phyloP scores from a whole-genome alignment of 257 asterid species.

The Capsicum baccatum region DNA sequence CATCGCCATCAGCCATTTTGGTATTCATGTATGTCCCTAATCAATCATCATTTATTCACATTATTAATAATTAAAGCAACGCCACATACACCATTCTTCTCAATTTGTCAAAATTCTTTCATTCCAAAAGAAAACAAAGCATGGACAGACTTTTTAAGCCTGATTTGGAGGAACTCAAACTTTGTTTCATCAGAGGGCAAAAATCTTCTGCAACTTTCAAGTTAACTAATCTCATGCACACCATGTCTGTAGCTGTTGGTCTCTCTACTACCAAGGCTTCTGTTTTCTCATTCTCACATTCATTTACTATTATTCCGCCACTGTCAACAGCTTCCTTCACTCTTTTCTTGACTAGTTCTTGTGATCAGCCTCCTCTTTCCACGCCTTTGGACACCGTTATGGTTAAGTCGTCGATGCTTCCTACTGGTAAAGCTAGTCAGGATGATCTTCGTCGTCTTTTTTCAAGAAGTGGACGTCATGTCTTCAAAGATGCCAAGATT shows the following conservation, averaged over 20 bases:
- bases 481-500: constrained; percentile 69
- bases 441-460: constrained; percentile 70
- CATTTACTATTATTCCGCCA: constrained; percentile 65
- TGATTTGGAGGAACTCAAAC: constrained; percentile 47
- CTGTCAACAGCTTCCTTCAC: constrained; percentile 59
- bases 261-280: constrained; percentile 63
- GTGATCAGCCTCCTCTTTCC: constrained; percentile 59
- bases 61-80: background rate
- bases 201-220: constrained; percentile 59
- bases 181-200: constrained; percentile 53
- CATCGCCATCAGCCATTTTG: background rate
- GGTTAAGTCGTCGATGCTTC: constrained; percentile 73
- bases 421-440: constrained; percentile 70
- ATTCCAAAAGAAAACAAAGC: constrained; percentile 11
- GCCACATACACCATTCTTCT: background rate
- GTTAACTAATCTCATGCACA: constrained; percentile 77
- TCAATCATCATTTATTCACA: background rate
- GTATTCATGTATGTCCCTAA: background rate
- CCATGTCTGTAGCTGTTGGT: constrained; percentile 82
- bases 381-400: constrained; percentile 51
- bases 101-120: background rate
- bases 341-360: constrained; percentile 42
- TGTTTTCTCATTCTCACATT: constrained; percentile 50
- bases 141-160: constrained; percentile 82
- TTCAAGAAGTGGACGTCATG: constrained; percentile 63